phyloP scores from a whole-genome alignment of 2,329 filamentous ascomycete species.

The Bimuria novae-zelandiae region DNA sequence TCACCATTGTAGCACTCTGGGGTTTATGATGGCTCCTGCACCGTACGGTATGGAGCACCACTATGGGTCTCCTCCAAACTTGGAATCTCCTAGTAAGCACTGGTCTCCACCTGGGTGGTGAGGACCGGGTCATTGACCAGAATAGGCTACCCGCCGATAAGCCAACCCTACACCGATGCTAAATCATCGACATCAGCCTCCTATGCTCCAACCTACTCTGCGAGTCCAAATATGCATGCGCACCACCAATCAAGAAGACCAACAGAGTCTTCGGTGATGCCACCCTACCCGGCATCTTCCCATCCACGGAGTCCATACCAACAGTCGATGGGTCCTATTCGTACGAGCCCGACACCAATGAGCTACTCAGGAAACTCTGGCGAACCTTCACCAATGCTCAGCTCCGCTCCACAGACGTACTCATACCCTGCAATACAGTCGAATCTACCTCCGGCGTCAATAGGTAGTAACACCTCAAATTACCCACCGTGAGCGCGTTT shows the following conservation, averaged over 20 bases:
- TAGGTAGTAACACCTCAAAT: constrained; percentile 34
- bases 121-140: constrained; percentile 7
- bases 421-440: constrained; percentile 39
- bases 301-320: constrained; percentile 41
- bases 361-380: constrained; percentile 24
- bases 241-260: constrained; percentile 32
- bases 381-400: constrained; percentile 27
- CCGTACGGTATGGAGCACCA: constrained; percentile 44
- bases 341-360: constrained; percentile 33
- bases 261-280: constrained; percentile 32
- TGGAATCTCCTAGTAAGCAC: constrained; percentile 33
- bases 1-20: constrained; percentile 41
- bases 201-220: constrained; percentile 36
- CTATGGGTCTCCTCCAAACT: constrained; percentile 37
- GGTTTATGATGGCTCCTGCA: constrained; percentile 47
- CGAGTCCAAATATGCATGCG: constrained; percentile 31
- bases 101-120: neutral
- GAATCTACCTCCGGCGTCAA: constrained; percentile 31
- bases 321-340: constrained; percentile 33
- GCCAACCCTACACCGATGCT: constrained; percentile 35
- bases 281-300: constrained; percentile 38
- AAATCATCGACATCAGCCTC: constrained; percentile 31
- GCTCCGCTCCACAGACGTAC: constrained; percentile 34
- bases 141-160: constrained; percentile 34
- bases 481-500: constrained; percentile 37